Conservation (phyloP, 352 stramenopile species). For the Globisporangium spiculum region DNA sequence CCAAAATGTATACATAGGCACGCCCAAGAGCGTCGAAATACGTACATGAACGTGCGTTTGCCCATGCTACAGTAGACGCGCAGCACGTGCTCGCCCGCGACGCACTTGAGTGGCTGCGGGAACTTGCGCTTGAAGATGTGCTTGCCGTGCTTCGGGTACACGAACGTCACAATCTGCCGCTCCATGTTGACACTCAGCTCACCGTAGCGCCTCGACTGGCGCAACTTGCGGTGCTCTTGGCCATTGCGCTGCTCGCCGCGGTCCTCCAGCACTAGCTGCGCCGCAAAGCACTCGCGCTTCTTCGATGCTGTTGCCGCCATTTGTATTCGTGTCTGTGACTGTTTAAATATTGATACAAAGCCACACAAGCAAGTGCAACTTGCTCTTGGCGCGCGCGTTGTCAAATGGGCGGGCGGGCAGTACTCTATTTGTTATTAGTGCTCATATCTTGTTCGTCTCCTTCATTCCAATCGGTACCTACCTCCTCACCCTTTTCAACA, state of each 20-base stretch:
- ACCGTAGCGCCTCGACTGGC: conserved; percentile 37
- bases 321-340: neutral
- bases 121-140: conserved; percentile 45
- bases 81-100: conserved; percentile 37
- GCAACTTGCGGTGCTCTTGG: conserved; percentile 15
- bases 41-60: conserved; percentile 39
- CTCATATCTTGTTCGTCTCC: neutral
- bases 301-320: neutral
- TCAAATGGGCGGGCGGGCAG: neutral
- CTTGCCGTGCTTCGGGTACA: conserved; percentile 36
- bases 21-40: conserved; percentile 11
- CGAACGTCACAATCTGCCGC: conserved; percentile 37
- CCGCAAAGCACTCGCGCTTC: conserved; percentile 13
- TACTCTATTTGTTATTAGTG: conserved; percentile 11
- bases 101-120: conserved; percentile 48
- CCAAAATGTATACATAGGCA: conserved; percentile 21
- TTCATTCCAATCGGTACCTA: neutral
- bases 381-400: neutral
- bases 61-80: conserved; percentile 48
- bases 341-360: neutral
- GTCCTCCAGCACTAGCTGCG: conserved; percentile 15
- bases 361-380: neutral
- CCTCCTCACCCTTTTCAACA: neutral
- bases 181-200: conserved; percentile 30
- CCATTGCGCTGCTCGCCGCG: neutral